These are phyloP conservation scores for Penicillium cosmopolitanum DNA, from an alignment of 495 filamentous ascomycete genomes.

Conservation along the genomic window DNA sequence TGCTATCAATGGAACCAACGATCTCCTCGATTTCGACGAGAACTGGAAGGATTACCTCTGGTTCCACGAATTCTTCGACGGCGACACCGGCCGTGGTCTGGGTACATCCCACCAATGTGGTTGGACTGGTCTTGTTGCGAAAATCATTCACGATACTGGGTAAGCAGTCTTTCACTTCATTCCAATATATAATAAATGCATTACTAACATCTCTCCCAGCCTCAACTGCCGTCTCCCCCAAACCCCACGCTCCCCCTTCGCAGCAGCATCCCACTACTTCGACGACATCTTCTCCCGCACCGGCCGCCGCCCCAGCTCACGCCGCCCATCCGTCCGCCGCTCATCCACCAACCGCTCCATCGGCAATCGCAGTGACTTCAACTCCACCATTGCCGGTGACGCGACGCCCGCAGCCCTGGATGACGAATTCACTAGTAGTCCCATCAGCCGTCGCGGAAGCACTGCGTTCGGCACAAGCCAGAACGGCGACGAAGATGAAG, in stretches of 20 bases:
- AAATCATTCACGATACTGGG: constrained; percentile 97
- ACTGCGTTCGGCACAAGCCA: constrained; percentile 2
- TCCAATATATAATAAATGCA: constrained; percentile 12
- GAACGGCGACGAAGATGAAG: constrained; percentile 55
- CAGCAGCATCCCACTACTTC: constrained; percentile 88
- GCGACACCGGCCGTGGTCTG: constrained; percentile 83
- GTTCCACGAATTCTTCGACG: constrained; percentile 98
- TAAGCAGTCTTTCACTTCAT: constrained; percentile 43
- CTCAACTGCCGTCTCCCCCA: constrained; percentile 91
- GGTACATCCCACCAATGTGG: constrained; percentile 95
- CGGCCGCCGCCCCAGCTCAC: constrained; percentile 40
- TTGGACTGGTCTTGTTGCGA: constrained; percentile 96
- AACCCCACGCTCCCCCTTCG: constrained; percentile 83
- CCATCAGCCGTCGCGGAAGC: constrained; percentile 37
- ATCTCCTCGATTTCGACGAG: constrained; percentile 84
- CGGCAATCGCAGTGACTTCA: constrained; percentile 81
- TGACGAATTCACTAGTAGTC: constrained; percentile 33
- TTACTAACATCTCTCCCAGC: constrained; percentile 42
- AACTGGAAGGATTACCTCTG: constrained; percentile 92
- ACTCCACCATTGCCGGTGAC: constrained; percentile 41
- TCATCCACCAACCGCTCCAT: constrained; percentile 88
- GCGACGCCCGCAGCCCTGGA: constrained; percentile 29
- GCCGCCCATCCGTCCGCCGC: constrained; percentile 64
- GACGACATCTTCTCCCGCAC: constrained; percentile 78
- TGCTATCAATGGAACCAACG: constrained; percentile 80